A percentile compares a stretch with the other conserved stretches of the same genome.
Evolutionary conservation across 306 rosid species (phyloP).

Genomic region (Albizia julibrissin): DNA sequence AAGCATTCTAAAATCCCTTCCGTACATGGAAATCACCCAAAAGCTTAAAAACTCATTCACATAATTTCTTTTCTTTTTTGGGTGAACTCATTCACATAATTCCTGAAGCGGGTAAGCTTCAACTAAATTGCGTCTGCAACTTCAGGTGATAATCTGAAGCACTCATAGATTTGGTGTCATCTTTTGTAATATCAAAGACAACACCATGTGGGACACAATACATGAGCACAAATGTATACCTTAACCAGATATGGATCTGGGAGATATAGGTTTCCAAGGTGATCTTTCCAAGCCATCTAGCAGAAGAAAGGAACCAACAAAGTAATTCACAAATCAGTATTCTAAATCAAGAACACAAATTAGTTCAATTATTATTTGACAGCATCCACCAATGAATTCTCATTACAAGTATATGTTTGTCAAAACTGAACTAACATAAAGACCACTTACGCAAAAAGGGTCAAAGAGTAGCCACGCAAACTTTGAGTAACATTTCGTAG

Average conservation of each 20-base stretch:
- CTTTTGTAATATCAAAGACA: background rate
- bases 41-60: constrained; percentile 9
- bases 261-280: constrained; percentile 96
- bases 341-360: constrained; percentile 29
- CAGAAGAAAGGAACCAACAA: constrained; percentile 16
- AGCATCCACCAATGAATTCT: constrained; percentile 18
- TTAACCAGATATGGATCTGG: constrained; percentile 95
- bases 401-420: background rate
- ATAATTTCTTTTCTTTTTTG: background rate
- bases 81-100: constrained; percentile 18
- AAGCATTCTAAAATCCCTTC: constrained; percentile 9
- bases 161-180: constrained; percentile 1
- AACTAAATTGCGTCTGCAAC: background rate
- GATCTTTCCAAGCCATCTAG: constrained; percentile 98
- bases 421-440: constrained; percentile 20
- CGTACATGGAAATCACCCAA: constrained; percentile 14
- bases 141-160: background rate
- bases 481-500: constrained; percentile 87
- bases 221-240: constrained; percentile 46
- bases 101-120: background rate
- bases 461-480: constrained; percentile 73
- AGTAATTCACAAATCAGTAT: constrained; percentile 23
- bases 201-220: background rate
- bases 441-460: constrained; percentile 81
- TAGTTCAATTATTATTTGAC: constrained; percentile 1